phyloP scores from a whole-genome alignment of 2,329 filamentous ascomycete species.

The Beauveria pseudobassiana region DNA sequence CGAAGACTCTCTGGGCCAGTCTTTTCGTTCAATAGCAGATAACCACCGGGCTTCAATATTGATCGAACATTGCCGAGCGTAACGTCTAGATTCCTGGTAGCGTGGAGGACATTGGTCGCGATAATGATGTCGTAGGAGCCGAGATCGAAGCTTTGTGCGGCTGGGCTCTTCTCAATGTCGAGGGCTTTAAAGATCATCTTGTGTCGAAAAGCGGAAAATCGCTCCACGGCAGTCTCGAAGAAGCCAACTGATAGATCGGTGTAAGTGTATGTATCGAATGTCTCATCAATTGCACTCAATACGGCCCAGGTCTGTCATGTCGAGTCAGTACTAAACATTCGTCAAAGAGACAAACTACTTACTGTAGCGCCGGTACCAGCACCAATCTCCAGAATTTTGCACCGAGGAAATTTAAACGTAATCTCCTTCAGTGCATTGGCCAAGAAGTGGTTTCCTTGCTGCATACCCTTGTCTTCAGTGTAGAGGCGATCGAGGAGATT shows the following conservation, averaged over 20 bases:
- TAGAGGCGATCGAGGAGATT: slow-evolving; percentile 14
- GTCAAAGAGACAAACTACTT: neutral
- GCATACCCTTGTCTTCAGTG: slow-evolving; percentile 12
- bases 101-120: slow-evolving; percentile 31
- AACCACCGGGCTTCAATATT: slow-evolving; percentile 29
- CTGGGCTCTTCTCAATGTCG: slow-evolving; percentile 14
- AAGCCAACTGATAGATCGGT: neutral
- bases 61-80: neutral
- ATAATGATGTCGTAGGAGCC: slow-evolving; percentile 31
- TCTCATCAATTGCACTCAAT: neutral
- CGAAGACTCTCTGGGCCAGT: slow-evolving; percentile 14
- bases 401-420: slow-evolving; percentile 10
- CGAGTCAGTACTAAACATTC: neutral
- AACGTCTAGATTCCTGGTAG: slow-evolving; percentile 19
- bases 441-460: slow-evolving; percentile 9
- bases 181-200: neutral
- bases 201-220: neutral
- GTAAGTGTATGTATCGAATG: neutral
- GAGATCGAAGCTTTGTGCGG: slow-evolving; percentile 24
- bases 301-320: neutral
- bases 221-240: neutral
- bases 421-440: slow-evolving; percentile 12
- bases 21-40: slow-evolving; percentile 36
- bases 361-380: slow-evolving; percentile 8
- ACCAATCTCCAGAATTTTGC: slow-evolving; percentile 11